Conservation (phyloP, 2,329 filamentous ascomycete genomes). For the Fusarium paranaense region DNA sequence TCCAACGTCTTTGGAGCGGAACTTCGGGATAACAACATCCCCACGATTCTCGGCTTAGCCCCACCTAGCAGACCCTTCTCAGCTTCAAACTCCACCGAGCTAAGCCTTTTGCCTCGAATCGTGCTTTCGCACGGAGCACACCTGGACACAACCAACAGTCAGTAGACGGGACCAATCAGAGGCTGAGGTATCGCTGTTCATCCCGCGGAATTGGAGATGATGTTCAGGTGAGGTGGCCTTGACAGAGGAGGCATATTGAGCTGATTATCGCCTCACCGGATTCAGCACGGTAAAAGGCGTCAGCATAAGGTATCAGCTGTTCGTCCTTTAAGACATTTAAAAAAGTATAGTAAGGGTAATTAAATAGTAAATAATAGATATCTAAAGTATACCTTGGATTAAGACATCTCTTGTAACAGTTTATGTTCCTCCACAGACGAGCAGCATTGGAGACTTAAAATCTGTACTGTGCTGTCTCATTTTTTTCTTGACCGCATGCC, state of each 20-base stretch:
- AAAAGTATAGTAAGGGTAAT: background rate
- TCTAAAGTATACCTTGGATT: background rate
- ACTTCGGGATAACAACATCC: conserved; percentile 21
- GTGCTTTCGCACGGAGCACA: conserved; percentile 11
- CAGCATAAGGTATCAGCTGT: background rate
- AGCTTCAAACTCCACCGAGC: conserved; percentile 22
- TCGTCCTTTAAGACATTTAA: background rate
- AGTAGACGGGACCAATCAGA: conserved; percentile 12
- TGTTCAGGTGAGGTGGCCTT: conserved; percentile 15
- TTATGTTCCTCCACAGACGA: background rate
- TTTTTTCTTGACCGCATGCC: background rate
- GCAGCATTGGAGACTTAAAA: background rate
- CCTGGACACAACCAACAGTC: background rate
- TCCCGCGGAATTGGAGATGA: conserved; percentile 12
- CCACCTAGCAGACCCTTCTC: conserved; percentile 23
- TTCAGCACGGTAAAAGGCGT: background rate
- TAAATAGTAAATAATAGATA: background rate
- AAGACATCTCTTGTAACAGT: background rate
- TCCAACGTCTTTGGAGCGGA: conserved; percentile 7
- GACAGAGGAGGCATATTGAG: background rate
- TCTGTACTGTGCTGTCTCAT: background rate
- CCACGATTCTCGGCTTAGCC: conserved; percentile 17
- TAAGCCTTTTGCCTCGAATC: conserved; percentile 20
- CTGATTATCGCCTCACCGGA: background rate
- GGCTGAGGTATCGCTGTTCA: background rate